Evolutionary conservation across 352 stramenopile genomes (phyloP).

Genomic region (Globisporangium paroecandrum): DNA sequence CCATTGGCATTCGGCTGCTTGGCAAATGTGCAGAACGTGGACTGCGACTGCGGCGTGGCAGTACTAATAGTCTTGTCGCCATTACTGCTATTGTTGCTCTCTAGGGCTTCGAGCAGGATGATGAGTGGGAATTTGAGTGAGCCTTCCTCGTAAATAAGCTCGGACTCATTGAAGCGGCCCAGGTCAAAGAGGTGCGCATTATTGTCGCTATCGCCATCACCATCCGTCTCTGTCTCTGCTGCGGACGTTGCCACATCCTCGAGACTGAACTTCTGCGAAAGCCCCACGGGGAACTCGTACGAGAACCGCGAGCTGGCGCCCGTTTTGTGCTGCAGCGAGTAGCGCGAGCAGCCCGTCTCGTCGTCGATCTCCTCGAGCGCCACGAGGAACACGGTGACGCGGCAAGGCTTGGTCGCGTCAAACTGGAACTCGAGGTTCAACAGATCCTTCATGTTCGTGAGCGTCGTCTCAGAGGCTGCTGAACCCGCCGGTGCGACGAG

Average conservation of each 20-base stretch:
- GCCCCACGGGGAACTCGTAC: slow-evolving; percentile 42
- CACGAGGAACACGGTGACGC: slow-evolving; percentile 60
- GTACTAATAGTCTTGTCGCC: neutral
- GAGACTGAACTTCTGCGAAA: slow-evolving; percentile 52
- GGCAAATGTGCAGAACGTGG: slow-evolving; percentile 75
- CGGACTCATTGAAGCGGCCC: slow-evolving; percentile 25
- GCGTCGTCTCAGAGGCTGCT: slow-evolving; percentile 9
- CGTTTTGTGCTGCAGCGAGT: slow-evolving; percentile 44
- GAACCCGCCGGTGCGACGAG: slow-evolving; percentile 23
- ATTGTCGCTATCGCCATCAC: slow-evolving; percentile 13
- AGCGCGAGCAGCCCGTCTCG: slow-evolving; percentile 59
- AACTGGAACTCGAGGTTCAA: slow-evolving; percentile 68
- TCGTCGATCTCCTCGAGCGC: slow-evolving; percentile 64
- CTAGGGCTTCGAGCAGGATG: slow-evolving; percentile 60
- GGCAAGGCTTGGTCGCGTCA: slow-evolving; percentile 72
- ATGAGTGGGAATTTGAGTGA: slow-evolving; percentile 61
- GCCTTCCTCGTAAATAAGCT: slow-evolving; percentile 45
- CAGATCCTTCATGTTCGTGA: slow-evolving; percentile 17
- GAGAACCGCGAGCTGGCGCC: slow-evolving; percentile 30
- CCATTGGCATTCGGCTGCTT: slow-evolving; percentile 37
- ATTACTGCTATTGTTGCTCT: neutral
- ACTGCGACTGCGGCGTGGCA: slow-evolving; percentile 53
- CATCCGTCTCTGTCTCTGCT: slow-evolving; percentile 7
- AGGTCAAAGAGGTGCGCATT: slow-evolving; percentile 40
- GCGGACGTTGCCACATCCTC: slow-evolving; percentile 16